These are phyloP conservation scores for Trichoderma asperellum DNA, from an alignment of 2,329 filamentous ascomycete genomes.

Conservation along the genomic window DNA sequence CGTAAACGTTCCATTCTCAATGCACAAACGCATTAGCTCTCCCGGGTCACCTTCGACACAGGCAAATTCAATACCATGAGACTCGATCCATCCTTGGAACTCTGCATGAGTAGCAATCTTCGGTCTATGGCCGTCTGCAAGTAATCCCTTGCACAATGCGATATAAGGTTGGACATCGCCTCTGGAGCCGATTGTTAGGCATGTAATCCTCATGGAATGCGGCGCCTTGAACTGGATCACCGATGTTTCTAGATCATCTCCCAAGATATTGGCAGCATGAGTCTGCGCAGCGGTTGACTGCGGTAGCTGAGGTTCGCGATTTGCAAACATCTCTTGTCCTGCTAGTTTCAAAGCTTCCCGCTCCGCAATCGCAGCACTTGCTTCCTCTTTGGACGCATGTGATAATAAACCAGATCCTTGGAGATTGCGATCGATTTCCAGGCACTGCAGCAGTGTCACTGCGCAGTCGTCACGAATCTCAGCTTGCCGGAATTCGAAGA, in stretches of 20 bases:
- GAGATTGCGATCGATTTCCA: constrained; percentile 74
- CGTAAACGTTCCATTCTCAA: constrained; percentile 97
- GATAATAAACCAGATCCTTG: constrained; percentile 70
- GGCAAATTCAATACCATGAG: constrained; percentile 92
- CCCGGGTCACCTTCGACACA: constrained; percentile 88
- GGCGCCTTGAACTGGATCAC: constrained; percentile 89
- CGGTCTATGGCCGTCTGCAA: constrained; percentile 83
- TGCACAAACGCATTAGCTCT: constrained; percentile 93
- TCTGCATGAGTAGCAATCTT: constrained; percentile 91
- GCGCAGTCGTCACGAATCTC: constrained; percentile 88
- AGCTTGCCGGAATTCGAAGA: constrained; percentile 84
- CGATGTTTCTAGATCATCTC: constrained; percentile 86
- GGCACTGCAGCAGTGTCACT: constrained; percentile 74
- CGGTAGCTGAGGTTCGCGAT: constrained; percentile 56
- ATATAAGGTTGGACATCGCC: constrained; percentile 99
- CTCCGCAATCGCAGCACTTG: constrained; percentile 78
- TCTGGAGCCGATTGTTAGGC: constrained; percentile 91
- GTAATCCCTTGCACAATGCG: constrained; percentile 85
- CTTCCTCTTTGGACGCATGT: constrained; percentile 70
- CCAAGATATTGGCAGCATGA: constrained; percentile 75
- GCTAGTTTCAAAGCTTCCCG: constrained; percentile 79
- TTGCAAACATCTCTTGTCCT: constrained; percentile 57
- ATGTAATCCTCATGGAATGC: constrained; percentile 80
- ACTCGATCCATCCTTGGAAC: constrained; percentile 85
- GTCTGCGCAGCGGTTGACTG: constrained; percentile 47